phyloP scores from a whole-genome alignment of 441 rosid genomes.

The California macrophylla region DNA sequence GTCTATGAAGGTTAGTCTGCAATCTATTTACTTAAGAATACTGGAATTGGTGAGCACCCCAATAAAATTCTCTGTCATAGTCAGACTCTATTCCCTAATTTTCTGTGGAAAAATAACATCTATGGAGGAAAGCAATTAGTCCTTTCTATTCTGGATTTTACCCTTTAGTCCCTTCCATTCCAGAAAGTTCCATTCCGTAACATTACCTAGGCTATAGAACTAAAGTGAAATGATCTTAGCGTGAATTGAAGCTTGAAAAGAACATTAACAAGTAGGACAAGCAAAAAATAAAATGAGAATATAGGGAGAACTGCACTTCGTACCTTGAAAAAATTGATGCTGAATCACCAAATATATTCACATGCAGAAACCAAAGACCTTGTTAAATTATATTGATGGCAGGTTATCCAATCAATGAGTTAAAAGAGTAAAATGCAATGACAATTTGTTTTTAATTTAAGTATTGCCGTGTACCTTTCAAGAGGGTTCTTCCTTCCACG shows the following conservation, averaged over 20 bases:
- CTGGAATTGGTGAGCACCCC: background rate
- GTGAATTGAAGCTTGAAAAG: background rate
- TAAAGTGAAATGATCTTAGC: background rate
- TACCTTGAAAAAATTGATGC: slow-evolving; percentile 93
- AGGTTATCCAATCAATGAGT: slow-evolving; percentile 1
- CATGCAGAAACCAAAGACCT: slow-evolving; percentile 16
- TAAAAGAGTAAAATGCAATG: background rate
- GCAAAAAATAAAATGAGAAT: background rate
- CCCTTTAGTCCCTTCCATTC: too few species aligned
- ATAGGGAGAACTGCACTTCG: slow-evolving; percentile 13
- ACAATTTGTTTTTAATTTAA: background rate
- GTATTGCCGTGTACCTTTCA: slow-evolving; percentile 42
- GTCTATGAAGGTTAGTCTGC: background rate
- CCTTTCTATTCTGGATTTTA: background rate
- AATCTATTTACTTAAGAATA: background rate
- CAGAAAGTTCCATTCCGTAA: background rate
- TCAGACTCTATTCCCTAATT: background rate
- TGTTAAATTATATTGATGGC: slow-evolving; percentile 13
- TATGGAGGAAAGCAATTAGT: background rate
- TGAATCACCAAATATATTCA: slow-evolving; percentile 28
- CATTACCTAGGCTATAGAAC: background rate
- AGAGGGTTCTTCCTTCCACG: slow-evolving; percentile 81
- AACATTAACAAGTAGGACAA: background rate
- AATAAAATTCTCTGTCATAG: background rate
- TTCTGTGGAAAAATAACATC: background rate